Conservation (phyloP, 1,284 basidiomycete genomes). For the Ustilago loliicola region DNA sequence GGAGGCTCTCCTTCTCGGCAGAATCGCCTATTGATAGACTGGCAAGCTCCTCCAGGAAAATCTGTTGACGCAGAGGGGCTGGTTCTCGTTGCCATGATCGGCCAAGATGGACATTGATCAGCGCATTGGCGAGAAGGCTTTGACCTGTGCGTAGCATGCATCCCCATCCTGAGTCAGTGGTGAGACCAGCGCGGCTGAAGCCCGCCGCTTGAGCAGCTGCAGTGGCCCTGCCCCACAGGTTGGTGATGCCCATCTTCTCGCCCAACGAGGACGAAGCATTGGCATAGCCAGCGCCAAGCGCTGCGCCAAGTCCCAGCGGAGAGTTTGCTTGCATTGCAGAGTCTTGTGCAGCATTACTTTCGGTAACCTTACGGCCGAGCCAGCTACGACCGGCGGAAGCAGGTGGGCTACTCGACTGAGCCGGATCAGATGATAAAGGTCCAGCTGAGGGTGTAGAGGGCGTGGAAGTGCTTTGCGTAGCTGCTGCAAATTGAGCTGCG, state of each 20-base stretch:
- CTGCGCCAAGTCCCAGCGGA: constrained; percentile 36
- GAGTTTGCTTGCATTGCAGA: constrained; percentile 19
- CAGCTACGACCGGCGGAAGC: constrained; percentile 36
- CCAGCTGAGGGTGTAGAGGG: constrained; percentile 12
- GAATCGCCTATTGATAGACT: constrained; percentile 9
- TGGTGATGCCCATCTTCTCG: constrained; percentile 65
- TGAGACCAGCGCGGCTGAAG: constrained; percentile 76
- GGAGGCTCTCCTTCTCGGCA: constrained; percentile 24
- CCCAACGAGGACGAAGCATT: constrained; percentile 47
- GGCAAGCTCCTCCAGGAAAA: constrained; percentile 31
- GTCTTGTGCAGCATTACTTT: constrained; percentile 34
- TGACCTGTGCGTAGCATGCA: constrained; percentile 98
- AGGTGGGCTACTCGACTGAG: constrained; percentile 25
- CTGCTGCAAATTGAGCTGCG: constrained; percentile 18
- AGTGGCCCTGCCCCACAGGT: constrained; percentile 61
- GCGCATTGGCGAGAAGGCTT: constrained; percentile 88
- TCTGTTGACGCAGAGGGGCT: constrained; percentile 24
- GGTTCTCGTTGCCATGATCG: constrained; percentile 54
- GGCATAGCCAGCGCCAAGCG: constrained; percentile 33
- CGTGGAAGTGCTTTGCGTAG: constrained; percentile 8
- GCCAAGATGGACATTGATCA: constrained; percentile 85
- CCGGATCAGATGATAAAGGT: constrained; percentile 11
- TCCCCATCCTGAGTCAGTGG: constrained; percentile 96
- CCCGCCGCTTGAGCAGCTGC: constrained; percentile 63
- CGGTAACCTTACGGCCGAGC: constrained; percentile 43